Percentiles rank a stretch among this genome's conserved stretches.
These are phyloP conservation scores for Coniochaeta ligniaria DNA, from an alignment of 2,329 filamentous ascomycete genomes.

Conservation along the genomic window DNA sequence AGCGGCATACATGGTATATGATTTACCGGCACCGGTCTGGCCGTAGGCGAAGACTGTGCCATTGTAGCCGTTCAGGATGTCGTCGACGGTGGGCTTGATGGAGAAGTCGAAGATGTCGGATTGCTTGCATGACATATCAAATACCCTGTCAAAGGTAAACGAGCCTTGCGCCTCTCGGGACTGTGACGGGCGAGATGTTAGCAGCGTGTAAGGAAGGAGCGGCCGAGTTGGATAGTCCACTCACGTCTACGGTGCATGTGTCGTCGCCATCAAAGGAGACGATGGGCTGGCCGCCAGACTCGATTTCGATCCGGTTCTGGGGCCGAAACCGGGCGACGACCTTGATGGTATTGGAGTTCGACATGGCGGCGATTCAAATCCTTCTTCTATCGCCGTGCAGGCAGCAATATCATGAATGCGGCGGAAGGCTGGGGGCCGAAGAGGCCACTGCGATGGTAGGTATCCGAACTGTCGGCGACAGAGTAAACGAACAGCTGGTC, in stretches of 20 bases:
- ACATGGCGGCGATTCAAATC: conserved; percentile 35
- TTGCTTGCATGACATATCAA: conserved; percentile 88
- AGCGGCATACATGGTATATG: conserved; percentile 99
- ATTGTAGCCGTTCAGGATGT: conserved; percentile 98
- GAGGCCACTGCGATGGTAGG: background rate
- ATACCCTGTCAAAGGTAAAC: conserved; percentile 97
- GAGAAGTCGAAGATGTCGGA: conserved; percentile 97
- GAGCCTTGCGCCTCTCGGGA: conserved; percentile 74
- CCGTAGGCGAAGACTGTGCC: conserved; percentile 98
- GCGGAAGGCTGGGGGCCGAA: background rate
- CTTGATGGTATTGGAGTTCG: conserved; percentile 62
- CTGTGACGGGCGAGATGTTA: conserved; percentile 34
- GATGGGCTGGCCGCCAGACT: conserved; percentile 84
- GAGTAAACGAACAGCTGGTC: background rate
- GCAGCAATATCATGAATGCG: conserved; percentile 2
- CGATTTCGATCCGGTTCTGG: conserved; percentile 90
- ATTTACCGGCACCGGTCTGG: conserved; percentile 97
- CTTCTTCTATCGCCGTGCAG: background rate
- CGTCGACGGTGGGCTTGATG: conserved; percentile 90
- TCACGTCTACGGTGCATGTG: conserved; percentile 78
- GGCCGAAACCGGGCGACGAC: conserved; percentile 97
- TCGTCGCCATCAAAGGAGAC: conserved; percentile 84
- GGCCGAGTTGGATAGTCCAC: conserved; percentile 20
- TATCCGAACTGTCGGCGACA: conserved; percentile 1
- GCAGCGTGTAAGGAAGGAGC: conserved; percentile 11